Evolutionary conservation across 1,284 basidiomycete species (phyloP).

Genomic region (Clitocybe nebularis): DNA sequence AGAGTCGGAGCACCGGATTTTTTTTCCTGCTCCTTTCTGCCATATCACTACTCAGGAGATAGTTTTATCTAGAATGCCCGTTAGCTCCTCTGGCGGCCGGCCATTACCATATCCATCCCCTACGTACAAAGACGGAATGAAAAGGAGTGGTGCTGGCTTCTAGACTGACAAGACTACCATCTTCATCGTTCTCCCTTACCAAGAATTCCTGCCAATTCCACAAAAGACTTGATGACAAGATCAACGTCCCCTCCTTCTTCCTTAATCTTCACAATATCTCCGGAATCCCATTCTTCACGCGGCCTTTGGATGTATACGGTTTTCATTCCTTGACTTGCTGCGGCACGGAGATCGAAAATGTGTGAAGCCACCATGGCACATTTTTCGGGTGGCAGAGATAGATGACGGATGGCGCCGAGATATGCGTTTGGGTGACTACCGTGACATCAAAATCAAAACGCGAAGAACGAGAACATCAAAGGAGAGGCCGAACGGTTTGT

Average conservation of each 20-base stretch:
- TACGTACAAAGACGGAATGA: too few species aligned
- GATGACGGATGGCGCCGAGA: conserved; percentile 43
- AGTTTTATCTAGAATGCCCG: too few species aligned
- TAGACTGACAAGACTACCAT: too few species aligned
- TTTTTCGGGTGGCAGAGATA: conserved; percentile 45
- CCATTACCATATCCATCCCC: too few species aligned
- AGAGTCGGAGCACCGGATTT: too few species aligned
- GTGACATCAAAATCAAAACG: conserved; percentile 1
- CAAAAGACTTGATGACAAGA: conserved; percentile 38
- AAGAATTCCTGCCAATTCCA: conserved; percentile 32
- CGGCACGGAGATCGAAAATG: conserved; percentile 51
- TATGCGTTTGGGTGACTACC: conserved; percentile 56
- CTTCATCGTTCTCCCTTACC: too few species aligned
- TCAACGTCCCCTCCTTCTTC: conserved; percentile 48
- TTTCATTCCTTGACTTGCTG: conserved; percentile 48
- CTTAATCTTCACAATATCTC: conserved; percentile 32
- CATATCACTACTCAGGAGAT: too few species aligned
- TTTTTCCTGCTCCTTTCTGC: too few species aligned
- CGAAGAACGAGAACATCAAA: not conserved
- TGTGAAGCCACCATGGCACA: conserved; percentile 67
- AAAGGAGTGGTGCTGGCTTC: too few species aligned
- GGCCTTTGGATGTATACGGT: conserved; percentile 52
- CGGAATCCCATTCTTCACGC: conserved; percentile 36
- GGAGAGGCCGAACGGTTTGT: conserved; percentile 50
- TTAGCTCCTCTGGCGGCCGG: too few species aligned